phyloP scores from a whole-genome alignment of 2,329 filamentous ascomycete genomes.

The Bretziella fagacearum region DNA sequence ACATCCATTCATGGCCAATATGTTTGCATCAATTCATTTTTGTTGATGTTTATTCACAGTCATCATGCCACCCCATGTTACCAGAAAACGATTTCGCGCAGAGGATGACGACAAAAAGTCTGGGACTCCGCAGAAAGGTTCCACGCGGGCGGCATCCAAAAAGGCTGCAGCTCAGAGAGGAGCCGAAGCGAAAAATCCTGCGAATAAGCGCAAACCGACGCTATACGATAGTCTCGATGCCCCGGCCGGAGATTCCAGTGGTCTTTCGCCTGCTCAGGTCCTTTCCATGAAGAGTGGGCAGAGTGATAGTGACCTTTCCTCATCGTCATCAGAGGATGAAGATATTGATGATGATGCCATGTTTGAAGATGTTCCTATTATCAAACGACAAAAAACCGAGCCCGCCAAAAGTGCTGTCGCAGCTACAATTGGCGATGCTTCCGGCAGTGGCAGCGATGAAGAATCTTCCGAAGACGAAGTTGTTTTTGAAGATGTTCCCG shows the following conservation, averaged over 20 bases:
- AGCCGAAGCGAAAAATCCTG: neutral
- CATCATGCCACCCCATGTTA: constrained; percentile 49
- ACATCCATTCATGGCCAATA: neutral
- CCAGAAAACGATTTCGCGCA: constrained; percentile 45
- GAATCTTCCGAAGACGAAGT: constrained; percentile 45
- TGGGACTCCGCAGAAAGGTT: neutral
- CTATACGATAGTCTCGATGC: constrained; percentile 46
- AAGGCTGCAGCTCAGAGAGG: neutral
- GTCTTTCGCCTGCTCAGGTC: neutral
- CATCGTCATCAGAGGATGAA: constrained; percentile 30
- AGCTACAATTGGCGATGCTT: constrained; percentile 16
- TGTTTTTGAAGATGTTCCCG: constrained; percentile 45
- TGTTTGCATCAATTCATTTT: neutral
- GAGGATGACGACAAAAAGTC: constrained; percentile 15
- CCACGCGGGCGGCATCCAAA: constrained; percentile 16
- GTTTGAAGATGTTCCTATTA: constrained; percentile 27
- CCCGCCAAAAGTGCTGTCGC: too few species aligned
- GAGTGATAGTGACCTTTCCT: constrained; percentile 23
- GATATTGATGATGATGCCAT: constrained; percentile 22
- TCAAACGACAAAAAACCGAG: constrained; percentile 20
- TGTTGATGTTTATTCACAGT: neutral
- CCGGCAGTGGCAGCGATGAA: constrained; percentile 23
- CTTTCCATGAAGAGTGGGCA: constrained; percentile 19
- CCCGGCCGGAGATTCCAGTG: constrained; percentile 22
- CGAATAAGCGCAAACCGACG: constrained; percentile 33